Evolutionary conservation across 139 green algal genomes (phyloP), one percentile per base, ranked within the genome.

Genomic region (Tetradesmus obliquus): DNA sequence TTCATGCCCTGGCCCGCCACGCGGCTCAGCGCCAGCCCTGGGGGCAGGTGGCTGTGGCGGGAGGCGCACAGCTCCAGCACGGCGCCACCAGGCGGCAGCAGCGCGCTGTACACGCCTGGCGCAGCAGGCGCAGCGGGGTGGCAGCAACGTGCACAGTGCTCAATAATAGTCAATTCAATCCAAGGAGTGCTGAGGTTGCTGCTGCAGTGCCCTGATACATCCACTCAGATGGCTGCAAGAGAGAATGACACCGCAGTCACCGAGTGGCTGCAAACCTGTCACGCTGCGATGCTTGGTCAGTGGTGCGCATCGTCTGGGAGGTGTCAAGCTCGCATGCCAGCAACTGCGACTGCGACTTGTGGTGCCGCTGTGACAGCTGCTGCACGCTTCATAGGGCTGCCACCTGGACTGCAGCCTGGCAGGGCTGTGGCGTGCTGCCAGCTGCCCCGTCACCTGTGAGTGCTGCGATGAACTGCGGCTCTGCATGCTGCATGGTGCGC

Each of bases 1-100:
- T 84, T 90, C 74, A 90, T 85, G 82, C 91, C 91, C 57, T 92
- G 87, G 5, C 91, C 91, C 58, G 83, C 57, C 57, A 93, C 10
- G 5, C 24, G 53, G 7, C 22, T 12, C 22, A 55, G 45, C n/a
- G 55, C 51, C 53, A 89, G 58, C n/a, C 6, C 57, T 4, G 53
- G 5, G 5, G 76, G 86, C 66, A 93, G 58, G 53, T 93, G 91
- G 80, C 86, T 92, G 69, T 92, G 45, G 12, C n/a, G 5, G 58
- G 19, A 55, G 45, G 76, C 71, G 79, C 91, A 93, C n/a, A 93
- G 86, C 79, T 93, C 91, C 54, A 93, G 91, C 60, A 93, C 86
- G 5, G 55, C 24, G 32, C 22, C 4, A 12, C 74, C 74, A 20
- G n/a, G 66, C 5, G 15, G 45, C 32, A 91, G 87, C 3, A 91